Evolutionary conservation across 495 filamentous ascomycete genomes (phyloP).

Genomic region (Aspergillus baeticus): DNA sequence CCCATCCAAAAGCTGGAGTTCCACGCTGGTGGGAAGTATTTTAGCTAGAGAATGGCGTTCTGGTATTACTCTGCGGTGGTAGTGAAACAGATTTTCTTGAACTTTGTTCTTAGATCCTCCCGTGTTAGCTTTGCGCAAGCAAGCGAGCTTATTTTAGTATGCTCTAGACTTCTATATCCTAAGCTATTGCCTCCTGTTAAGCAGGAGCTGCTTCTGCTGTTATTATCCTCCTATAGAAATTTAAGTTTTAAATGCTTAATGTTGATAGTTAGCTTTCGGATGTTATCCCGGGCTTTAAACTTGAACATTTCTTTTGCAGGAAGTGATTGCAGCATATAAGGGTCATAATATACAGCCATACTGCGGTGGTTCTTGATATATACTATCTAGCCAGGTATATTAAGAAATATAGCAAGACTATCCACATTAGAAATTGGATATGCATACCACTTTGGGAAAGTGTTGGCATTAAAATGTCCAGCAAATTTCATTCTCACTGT

Average conservation of each 20-base stretch:
- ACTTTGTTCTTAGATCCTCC: too few species aligned
- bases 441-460: conserved; percentile 12
- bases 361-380: conserved; percentile 17
- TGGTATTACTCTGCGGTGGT: too few species aligned
- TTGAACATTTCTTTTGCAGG: conserved; percentile 15
- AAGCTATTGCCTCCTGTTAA: neutral
- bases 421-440: conserved; percentile 14
- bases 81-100: too few species aligned
- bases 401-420: conserved; percentile 12
- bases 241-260: neutral
- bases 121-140: too few species aligned
- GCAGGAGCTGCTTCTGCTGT: too few species aligned
- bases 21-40: too few species aligned
- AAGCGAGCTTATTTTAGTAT: too few species aligned
- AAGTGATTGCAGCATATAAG: conserved; percentile 4
- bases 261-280: neutral
- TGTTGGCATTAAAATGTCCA: conserved; percentile 7
- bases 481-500: conserved; percentile 16
- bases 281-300: conserved; percentile 8
- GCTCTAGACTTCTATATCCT: neutral
- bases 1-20: too few species aligned
- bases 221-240: neutral
- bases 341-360: conserved; percentile 11
- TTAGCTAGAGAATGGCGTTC: too few species aligned
- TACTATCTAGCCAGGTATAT: conserved; percentile 7